Percentiles rank a stretch among this genome's conserved stretches.
Evolutionary conservation across 1,284 basidiomycete genomes (phyloP).

Genomic region (Marasmius sp.): DNA sequence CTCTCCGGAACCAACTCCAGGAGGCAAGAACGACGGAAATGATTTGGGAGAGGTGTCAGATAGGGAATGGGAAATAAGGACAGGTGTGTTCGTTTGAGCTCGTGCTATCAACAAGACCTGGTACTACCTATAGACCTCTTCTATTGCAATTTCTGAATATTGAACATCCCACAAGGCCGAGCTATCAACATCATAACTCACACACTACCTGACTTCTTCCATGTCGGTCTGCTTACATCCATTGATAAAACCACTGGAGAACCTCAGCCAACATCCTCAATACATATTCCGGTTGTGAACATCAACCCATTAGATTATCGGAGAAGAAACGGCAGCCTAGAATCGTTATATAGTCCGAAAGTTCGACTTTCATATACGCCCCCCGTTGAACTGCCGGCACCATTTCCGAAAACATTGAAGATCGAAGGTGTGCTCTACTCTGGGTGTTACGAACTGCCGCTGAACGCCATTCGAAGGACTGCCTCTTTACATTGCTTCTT

Average conservation of each 20-base stretch:
- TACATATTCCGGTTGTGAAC: slow-evolving; percentile 21
- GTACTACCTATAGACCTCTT: slow-evolving; percentile 24
- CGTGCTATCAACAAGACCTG: slow-evolving; percentile 17
- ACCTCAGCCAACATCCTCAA: slow-evolving; percentile 25
- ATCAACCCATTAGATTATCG: slow-evolving; percentile 23
- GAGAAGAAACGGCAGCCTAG: slow-evolving; percentile 29
- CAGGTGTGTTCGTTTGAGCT: slow-evolving; percentile 39
- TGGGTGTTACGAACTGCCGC: background rate
- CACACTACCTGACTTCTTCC: slow-evolving; percentile 74
- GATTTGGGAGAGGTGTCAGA: slow-evolving; percentile 32
- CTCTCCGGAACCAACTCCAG: slow-evolving; percentile 20
- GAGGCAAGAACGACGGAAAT: slow-evolving; percentile 7
- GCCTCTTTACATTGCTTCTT: slow-evolving; percentile 68
- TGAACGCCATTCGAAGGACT: slow-evolving; percentile 43
- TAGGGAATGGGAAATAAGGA: slow-evolving; percentile 67
- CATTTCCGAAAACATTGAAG: slow-evolving; percentile 65
- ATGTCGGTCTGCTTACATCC: slow-evolving; percentile 59
- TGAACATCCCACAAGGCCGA: slow-evolving; percentile 45
- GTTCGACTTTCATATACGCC: slow-evolving; percentile 64
- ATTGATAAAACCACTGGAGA: slow-evolving; percentile 45
- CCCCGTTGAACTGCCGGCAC: slow-evolving; percentile 59
- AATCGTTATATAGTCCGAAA: slow-evolving; percentile 55
- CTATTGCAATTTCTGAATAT: background rate
- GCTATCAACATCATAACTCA: slow-evolving; percentile 67
- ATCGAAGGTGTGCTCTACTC: slow-evolving; percentile 57